Evolutionary conservation across 2,329 filamentous ascomycete species (phyloP).

Genomic region (Aspergillus uvarum): DNA sequence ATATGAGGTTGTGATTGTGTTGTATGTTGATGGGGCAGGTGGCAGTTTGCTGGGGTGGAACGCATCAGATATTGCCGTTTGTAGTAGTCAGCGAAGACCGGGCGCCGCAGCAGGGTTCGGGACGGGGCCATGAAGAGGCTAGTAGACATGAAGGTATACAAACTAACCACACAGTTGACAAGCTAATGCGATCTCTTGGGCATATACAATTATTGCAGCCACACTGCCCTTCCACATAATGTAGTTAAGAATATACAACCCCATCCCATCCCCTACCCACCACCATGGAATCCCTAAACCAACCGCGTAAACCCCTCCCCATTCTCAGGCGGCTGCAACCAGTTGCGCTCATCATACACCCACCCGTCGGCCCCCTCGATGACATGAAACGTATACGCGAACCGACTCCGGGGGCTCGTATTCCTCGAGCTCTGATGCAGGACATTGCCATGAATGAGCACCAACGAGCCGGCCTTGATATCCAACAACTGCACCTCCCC

Average conservation of each 20-base stretch:
- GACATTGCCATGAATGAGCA: conserved; percentile 93
- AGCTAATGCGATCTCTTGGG: too few relatives aligned
- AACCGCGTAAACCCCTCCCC: conserved; percentile 78
- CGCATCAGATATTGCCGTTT: too few relatives aligned
- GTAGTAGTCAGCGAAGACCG: too few relatives aligned
- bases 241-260: neutral
- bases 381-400: conserved; percentile 96
- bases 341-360: conserved; percentile 82
- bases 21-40: too few relatives aligned
- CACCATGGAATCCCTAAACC: conserved; percentile 26
- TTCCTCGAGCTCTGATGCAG: conserved; percentile 97
- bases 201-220: too few relatives aligned
- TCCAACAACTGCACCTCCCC: conserved; percentile 67
- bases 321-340: conserved; percentile 79
- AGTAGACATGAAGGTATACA: too few relatives aligned
- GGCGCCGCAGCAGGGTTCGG: too few relatives aligned
- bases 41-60: too few relatives aligned
- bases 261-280: neutral
- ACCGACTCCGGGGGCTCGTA: conserved; percentile 76
- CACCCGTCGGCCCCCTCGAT: conserved; percentile 73
- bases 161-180: too few relatives aligned
- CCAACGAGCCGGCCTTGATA: conserved; percentile 85
- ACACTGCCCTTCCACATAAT: too few relatives aligned
- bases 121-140: too few relatives aligned
- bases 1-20: too few relatives aligned